phyloP scores from a whole-genome alignment of 148 eudicot species.

The Rhododendron williamsianum region DNA sequence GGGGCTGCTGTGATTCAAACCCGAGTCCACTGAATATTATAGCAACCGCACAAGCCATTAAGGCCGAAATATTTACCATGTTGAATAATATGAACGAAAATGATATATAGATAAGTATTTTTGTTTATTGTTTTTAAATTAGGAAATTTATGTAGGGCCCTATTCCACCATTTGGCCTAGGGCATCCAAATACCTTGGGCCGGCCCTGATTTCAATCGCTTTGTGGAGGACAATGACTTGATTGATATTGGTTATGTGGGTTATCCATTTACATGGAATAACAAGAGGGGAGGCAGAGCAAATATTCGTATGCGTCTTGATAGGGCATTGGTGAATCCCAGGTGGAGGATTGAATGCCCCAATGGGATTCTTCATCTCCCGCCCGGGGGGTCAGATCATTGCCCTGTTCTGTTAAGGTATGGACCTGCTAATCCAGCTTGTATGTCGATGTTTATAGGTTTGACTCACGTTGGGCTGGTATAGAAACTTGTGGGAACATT shows the following conservation, averaged over 20 bases:
- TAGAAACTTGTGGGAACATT: background rate
- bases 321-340: background rate
- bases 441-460: background rate
- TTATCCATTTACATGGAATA: background rate
- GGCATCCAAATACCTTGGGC: no score
- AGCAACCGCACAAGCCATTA: no score
- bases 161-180: no score
- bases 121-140: no score
- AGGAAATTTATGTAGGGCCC: no score
- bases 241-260: background rate
- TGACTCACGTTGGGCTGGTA: background rate
- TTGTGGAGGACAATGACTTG: background rate
- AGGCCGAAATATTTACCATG: no score
- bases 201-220: no score
- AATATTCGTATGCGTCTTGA: background rate
- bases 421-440: no score
- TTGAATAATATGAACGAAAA: no score
- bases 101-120: no score
- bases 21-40: no score
- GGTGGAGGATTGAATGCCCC: background rate
- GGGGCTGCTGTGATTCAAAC: no score
- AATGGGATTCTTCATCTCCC: background rate
- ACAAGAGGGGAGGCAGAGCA: background rate
- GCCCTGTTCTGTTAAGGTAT: background rate
- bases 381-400: background rate